Percentiles rank a stretch among this genome's conserved stretches.
Evolutionary conservation across 345 rosid genomes (phyloP).

Genomic region (Hibiscus tridactylites): DNA sequence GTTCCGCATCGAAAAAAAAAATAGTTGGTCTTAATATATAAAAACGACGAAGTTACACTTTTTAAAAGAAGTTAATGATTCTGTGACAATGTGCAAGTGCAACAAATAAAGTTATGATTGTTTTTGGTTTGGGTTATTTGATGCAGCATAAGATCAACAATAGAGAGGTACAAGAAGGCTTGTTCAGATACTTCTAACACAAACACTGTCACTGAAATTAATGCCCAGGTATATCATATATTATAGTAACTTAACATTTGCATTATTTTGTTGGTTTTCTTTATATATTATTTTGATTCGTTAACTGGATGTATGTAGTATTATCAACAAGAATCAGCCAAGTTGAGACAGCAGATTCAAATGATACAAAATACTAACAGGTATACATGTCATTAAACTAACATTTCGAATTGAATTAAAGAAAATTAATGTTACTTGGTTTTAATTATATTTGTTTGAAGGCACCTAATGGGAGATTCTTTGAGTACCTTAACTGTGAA

Average conservation of each 20-base stretch:
- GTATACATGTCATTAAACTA: conserved; percentile 15
- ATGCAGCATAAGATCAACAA: conserved; percentile 73
- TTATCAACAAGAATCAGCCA: conserved; percentile 95
- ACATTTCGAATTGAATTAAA: not conserved
- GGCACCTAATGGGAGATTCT: conserved; percentile 68
- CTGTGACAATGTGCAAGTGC: too few relatives aligned
- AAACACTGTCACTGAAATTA: conserved; percentile 66
- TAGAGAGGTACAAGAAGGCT: conserved; percentile 94
- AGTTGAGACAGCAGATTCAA: conserved; percentile 89
- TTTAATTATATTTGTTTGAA: conserved; percentile 11
- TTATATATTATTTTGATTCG: not conserved
- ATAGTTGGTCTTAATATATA: too few relatives aligned
- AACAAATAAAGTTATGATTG: too few relatives aligned
- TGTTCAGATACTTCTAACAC: conserved; percentile 58
- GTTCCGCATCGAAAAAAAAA: too few relatives aligned
- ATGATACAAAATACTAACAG: conserved; percentile 90
- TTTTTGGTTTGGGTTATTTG: not conserved
- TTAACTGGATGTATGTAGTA: conserved; percentile 36
- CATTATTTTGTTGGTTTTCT: not conserved
- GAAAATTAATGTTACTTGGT: not conserved
- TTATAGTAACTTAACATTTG: not conserved
- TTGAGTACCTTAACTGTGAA: conserved; percentile 69
- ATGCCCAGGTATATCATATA: conserved; percentile 63
- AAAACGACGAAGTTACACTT: too few relatives aligned
- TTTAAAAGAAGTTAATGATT: too few relatives aligned